phyloP scores from a whole-genome alignment of 108 stramenopile genomes.

The Nitzschia sp. region DNA sequence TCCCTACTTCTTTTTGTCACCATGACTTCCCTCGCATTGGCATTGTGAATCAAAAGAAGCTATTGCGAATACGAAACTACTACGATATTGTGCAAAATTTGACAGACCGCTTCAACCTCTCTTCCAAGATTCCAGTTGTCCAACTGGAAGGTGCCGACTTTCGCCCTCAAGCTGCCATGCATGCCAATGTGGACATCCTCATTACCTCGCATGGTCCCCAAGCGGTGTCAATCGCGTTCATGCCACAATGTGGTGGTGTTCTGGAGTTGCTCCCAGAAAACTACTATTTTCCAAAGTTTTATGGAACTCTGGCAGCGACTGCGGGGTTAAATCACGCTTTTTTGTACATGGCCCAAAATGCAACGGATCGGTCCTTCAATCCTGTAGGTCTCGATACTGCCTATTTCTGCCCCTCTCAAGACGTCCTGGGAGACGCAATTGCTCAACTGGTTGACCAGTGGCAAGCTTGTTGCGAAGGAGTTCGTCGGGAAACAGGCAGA shows the following conservation, averaged over 20 bases:
- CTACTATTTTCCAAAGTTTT: conserved; percentile 14
- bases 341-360: conserved; percentile 12
- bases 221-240: conserved; percentile 23
- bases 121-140: conserved; percentile 1
- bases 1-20: conserved; percentile 9
- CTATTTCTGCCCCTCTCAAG: not conserved
- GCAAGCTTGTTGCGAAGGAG: conserved; percentile 1
- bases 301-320: conserved; percentile 17
- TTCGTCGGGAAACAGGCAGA: no score
- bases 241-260: conserved; percentile 29
- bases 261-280: conserved; percentile 35
- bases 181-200: conserved; percentile 28
- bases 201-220: conserved; percentile 40
- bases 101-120: conserved; percentile 3
- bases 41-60: conserved; percentile 11
- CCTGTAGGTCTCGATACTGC: not conserved
- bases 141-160: conserved; percentile 19
- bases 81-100: not conserved
- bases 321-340: conserved; percentile 10
- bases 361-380: not conserved
- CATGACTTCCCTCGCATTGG: conserved; percentile 13
- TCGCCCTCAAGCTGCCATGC: conserved; percentile 7
- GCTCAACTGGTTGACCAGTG: conserved; percentile 4
- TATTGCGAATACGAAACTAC: not conserved
- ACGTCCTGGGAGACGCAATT: not conserved